These are phyloP conservation scores for Hygrocybe coccinea DNA, from an alignment of 768 basidiomycete genomes.

Conservation along the genomic window DNA sequence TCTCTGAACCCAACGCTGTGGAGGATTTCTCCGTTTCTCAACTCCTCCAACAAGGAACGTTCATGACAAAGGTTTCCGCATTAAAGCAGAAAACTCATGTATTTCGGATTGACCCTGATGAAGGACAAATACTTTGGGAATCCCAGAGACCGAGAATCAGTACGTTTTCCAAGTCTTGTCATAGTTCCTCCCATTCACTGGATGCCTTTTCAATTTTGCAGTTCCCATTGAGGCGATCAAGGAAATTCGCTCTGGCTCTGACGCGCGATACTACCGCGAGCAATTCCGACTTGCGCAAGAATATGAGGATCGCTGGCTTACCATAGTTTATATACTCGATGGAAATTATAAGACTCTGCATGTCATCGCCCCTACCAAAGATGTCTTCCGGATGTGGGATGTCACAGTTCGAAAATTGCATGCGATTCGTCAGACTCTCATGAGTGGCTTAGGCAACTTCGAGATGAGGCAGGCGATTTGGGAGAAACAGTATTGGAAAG, in stretches of 20 bases:
- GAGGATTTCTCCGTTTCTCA: slow-evolving; percentile 46
- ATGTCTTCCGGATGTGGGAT: slow-evolving; percentile 51
- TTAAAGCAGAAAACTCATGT: slow-evolving; percentile 68
- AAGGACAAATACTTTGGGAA: slow-evolving; percentile 75
- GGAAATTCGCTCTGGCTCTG: slow-evolving; percentile 75
- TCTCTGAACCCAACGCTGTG: background rate
- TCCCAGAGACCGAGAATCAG: slow-evolving; percentile 63
- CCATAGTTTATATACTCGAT: slow-evolving; percentile 77
- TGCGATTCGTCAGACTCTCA: slow-evolving; percentile 66
- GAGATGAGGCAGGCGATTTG: slow-evolving; percentile 71
- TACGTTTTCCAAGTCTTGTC: slow-evolving; percentile 47
- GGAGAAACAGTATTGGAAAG: slow-evolving; percentile 84
- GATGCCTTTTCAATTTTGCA: slow-evolving; percentile 25
- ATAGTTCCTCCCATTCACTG: background rate
- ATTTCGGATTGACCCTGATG: slow-evolving; percentile 73
- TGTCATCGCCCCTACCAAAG: slow-evolving; percentile 64
- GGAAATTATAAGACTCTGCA: slow-evolving; percentile 83
- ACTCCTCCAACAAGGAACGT: slow-evolving; percentile 55
- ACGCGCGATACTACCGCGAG: slow-evolving; percentile 70
- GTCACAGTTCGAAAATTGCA: slow-evolving; percentile 62
- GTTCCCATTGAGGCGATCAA: slow-evolving; percentile 87
- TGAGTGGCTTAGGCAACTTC: slow-evolving; percentile 65
- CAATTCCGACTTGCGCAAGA: slow-evolving; percentile 66
- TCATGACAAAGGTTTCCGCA: slow-evolving; percentile 79
- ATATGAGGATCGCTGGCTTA: slow-evolving; percentile 77